A percentile compares a stretch with the other conserved stretches of the same genome.
These are phyloP conservation scores for Cercospora janseana DNA, from an alignment of 2,329 filamentous ascomycete genomes.

Conservation along the genomic window DNA sequence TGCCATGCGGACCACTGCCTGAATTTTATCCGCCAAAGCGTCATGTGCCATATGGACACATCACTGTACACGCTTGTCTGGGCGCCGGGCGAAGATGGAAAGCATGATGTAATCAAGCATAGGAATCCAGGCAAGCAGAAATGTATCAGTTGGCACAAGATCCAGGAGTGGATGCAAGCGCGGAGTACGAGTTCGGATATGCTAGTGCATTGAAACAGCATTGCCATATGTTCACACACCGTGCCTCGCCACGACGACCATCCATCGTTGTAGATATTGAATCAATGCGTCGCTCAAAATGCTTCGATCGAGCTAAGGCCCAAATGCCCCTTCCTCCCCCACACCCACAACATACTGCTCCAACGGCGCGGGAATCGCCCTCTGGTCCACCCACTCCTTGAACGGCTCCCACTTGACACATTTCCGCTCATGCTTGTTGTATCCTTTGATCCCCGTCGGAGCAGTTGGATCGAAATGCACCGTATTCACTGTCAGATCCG, in stretches of 20 bases:
- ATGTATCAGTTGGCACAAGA: conserved; percentile 19
- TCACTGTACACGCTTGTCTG: conserved; percentile 18
- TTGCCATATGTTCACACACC: too few species aligned
- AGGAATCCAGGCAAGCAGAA: conserved; percentile 11
- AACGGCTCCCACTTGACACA: conserved; percentile 17
- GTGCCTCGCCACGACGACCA: too few species aligned
- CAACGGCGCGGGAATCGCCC: conserved; percentile 7
- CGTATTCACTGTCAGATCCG: conserved; percentile 17
- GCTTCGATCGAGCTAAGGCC: neutral
- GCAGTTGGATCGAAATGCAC: conserved; percentile 13
- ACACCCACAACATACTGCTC: conserved; percentile 7
- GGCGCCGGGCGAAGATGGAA: conserved; percentile 10
- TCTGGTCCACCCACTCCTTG: conserved; percentile 16
- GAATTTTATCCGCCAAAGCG: conserved; percentile 16
- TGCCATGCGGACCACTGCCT: conserved; percentile 15
- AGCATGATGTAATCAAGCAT: conserved; percentile 10
- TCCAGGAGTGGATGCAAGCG: conserved; percentile 17
- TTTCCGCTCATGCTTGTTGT: conserved; percentile 5
- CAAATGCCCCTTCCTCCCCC: neutral
- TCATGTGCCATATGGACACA: conserved; percentile 22
- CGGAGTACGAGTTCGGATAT: conserved; percentile 12
- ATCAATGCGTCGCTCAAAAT: too few species aligned
- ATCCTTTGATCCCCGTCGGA: conserved; percentile 10
- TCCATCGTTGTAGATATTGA: too few species aligned
- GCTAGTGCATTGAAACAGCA: conserved; percentile 1